A percentile compares a stretch with the other conserved stretches of the same genome.
phyloP scores from a whole-genome alignment of 1,284 basidiomycete genomes.

The Serendipita sp. region DNA sequence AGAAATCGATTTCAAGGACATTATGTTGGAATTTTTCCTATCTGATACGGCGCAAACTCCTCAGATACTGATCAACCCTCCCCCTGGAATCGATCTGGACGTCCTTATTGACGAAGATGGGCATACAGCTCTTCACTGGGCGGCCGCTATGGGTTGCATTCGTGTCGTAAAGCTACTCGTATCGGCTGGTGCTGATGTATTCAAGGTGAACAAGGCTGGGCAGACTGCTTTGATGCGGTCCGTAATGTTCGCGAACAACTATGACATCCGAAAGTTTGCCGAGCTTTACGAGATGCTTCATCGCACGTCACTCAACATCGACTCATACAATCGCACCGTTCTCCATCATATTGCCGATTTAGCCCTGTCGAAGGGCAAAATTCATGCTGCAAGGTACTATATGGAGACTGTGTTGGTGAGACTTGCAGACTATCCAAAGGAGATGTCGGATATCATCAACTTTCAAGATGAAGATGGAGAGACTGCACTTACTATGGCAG shows the following conservation, averaged over 20 bases:
- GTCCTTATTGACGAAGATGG: constrained; percentile 98
- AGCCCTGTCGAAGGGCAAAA: constrained; percentile 96
- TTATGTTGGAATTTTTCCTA: constrained; percentile 98
- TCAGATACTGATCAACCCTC: constrained; percentile 75
- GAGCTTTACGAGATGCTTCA: constrained; percentile 95
- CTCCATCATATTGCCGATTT: constrained; percentile 99
- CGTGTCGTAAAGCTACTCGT: constrained; percentile 92
- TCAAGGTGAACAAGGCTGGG: constrained; percentile 91
- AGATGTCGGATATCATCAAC: constrained; percentile 96
- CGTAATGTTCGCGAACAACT: constrained; percentile 99
- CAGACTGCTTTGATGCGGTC: constrained; percentile 97
- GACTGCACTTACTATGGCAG: constrained; percentile 93
- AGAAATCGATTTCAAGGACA: constrained; percentile 68
- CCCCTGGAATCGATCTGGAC: constrained; percentile 88
- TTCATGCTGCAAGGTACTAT: constrained; percentile 95
- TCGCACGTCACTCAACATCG: constrained; percentile 95
- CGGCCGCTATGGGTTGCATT: constrained; percentile 96
- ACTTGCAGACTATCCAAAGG: constrained; percentile 89
- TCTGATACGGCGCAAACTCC: constrained; percentile 94
- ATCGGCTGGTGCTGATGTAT: constrained; percentile 90
- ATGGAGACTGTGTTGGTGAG: constrained; percentile 92
- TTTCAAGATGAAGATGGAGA: constrained; percentile 99
- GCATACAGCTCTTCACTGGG: constrained; percentile 97
- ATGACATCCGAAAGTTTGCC: constrained; percentile 97
- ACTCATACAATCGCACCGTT: constrained; percentile 93